Conservation (phyloP, 2,329 filamentous ascomycete genomes). For the Trichoderma hamatum region DNA sequence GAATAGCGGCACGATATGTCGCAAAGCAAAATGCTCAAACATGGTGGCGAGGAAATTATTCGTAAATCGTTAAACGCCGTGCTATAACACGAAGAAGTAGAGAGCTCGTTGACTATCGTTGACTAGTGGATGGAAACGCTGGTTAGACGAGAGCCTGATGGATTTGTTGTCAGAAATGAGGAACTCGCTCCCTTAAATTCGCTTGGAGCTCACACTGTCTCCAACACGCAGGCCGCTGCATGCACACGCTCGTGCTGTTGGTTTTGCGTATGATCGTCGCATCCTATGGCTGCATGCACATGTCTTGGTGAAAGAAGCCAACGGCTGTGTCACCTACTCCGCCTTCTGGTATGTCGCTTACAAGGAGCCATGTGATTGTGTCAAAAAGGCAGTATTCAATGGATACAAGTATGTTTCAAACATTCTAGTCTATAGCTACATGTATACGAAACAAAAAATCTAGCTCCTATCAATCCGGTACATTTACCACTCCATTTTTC, state of each 20-base stretch:
- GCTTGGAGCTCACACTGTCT: neutral
- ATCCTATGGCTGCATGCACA: neutral
- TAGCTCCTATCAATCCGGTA: neutral
- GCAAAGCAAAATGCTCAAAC: conserved; percentile 21
- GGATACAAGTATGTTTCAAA: neutral
- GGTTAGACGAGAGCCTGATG: neutral
- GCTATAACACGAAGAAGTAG: neutral
- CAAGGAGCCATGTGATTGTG: neutral
- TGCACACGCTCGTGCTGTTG: neutral
- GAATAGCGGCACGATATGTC: conserved; percentile 24
- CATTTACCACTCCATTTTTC: neutral
- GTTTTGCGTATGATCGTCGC: neutral
- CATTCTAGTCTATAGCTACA: neutral
- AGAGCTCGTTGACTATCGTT: neutral
- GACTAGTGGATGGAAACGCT: neutral
- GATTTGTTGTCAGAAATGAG: neutral
- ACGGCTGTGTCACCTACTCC: neutral
- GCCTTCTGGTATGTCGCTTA: neutral
- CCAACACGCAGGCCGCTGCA: neutral
- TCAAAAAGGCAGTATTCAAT: neutral
- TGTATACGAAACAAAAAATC: neutral
- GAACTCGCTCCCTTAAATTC: neutral
- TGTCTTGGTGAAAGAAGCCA: neutral
- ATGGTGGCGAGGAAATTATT: neutral
- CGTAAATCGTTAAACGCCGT: neutral